Base-by-base conservation (phyloP, 495 filamentous ascomycete species). In the Penicillium paxilli region DNA sequence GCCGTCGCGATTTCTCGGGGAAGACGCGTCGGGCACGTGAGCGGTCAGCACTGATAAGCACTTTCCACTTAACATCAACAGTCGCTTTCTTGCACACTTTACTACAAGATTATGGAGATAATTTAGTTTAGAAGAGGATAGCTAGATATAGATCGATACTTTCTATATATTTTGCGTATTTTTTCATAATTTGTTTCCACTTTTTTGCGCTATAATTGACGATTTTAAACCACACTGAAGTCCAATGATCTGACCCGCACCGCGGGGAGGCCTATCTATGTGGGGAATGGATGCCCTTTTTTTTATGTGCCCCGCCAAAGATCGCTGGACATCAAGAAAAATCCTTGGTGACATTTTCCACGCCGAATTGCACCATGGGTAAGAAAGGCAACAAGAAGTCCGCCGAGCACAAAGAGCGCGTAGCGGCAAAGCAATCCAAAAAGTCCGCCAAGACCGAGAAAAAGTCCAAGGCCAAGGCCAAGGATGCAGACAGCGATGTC, bases 381-480 rank as follows among this genome's bases (percentile, higher is more conserved):
- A 82, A 81, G 57, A 81, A 80, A 48, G n/a, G n/a, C n/a, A 73
- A 73, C 53, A 82, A 77, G 63, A 81, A 82, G 59, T 71, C 77
- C 6, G 78, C 75, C 41, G 80, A 82, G 65, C 75, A 80, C 64
- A 81, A 82, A 52, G 80, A 76, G 44, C 79, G 80, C 30, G 70
- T 78, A 45, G 75, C 78, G 22, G 78, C 79, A 21, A 82, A 81
- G 58, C 76, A 80, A 51, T 66, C 68, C 32, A 82, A 81, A 53
- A 91, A 91, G 71, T 79, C 84, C 40, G 79, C 82, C 20, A 77
- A 83, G 67, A 89, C 88, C 71, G 90, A 92, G 77, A 92, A 91
- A 78, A 85, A 79, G 67, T 73, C 78, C 47, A 89, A 87, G 71
- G 69, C 75, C 25, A 82, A 81, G 58, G 73, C 74, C 62, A 64